Evolutionary conservation across 2,329 filamentous ascomycete genomes (phyloP), one percentile per base, ranked within the genome.

Genomic region (Diaporthe batatas): DNA sequence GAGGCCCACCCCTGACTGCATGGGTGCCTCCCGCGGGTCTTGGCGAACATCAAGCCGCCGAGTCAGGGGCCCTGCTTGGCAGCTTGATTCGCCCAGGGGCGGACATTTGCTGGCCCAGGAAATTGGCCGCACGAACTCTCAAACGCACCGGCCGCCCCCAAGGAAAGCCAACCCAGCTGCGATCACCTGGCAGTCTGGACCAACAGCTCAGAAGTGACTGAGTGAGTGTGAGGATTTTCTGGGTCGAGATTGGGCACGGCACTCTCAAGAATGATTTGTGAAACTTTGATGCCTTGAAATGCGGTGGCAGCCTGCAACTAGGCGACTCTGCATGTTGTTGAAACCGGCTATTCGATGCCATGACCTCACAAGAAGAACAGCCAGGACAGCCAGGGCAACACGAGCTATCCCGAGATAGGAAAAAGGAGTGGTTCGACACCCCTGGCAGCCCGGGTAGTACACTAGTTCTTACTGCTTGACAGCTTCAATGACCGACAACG

Each of bases 401-500:
- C 21, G n/a, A n/a, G 3, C 21, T 49, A 11, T 7, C 10, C 3
- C 21, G 44, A 11, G 21, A n/a, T 11, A 12, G 23, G 10, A 11
- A 51, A 25, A 51, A 51, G 12, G 47, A 51, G n/a, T 11, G 47
- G n/a, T 23, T 6, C 47, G 42, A 49, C 42, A 29, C 29, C 29
- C 29, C 29, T 29, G 29, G 29, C 29, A 29, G 29, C 29, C 29
- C 5, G 29, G 29, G 29, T 5, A 29, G 29, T 5, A 29, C 2
- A 5, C 29, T 18, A 21, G 3, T 36, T 18, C 62, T 65, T 44
- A 51, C 0, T 51, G 29, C 54, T 59, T 70, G 54, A 42, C 62
- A 47, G 72, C 76, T 59, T 77, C 75, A 32, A 76, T 70, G 1
- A 77, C 73, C 6, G 65, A 47, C 44, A 71, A 47, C 11, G 49